phyloP scores from a whole-genome alignment of 768 basidiomycete species.

The Mycena crocata region DNA sequence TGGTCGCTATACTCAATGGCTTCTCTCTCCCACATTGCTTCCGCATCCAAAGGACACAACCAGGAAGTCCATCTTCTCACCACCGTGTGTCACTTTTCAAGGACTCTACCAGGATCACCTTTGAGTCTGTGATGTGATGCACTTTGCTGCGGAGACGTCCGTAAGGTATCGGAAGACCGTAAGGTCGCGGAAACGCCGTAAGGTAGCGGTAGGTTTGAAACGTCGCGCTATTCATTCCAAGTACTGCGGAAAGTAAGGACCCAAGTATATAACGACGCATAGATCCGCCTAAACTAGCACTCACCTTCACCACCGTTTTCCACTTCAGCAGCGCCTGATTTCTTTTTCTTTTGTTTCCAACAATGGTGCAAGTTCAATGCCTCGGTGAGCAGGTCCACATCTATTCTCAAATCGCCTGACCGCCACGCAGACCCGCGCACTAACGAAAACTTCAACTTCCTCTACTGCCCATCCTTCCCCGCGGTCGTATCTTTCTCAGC shows the following conservation, averaged over 20 bases:
- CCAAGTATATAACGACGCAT: not conserved
- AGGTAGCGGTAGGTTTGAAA: too few species aligned
- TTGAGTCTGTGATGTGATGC: too few species aligned
- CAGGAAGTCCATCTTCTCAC: too few species aligned
- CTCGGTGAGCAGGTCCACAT: not conserved
- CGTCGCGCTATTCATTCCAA: too few species aligned
- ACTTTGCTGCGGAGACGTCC: too few species aligned
- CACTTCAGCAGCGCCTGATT: too few species aligned
- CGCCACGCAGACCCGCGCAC: conserved; percentile 10
- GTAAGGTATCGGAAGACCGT: too few species aligned
- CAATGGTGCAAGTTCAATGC: conserved; percentile 11
- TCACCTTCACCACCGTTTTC: not conserved
- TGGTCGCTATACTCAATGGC: too few species aligned
- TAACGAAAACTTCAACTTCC: conserved; percentile 22
- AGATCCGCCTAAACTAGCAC: not conserved
- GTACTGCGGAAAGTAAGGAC: not conserved
- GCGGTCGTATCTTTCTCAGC: conserved; percentile 34
- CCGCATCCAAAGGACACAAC: too few species aligned
- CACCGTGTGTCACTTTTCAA: too few species aligned
- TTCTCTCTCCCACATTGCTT: too few species aligned
- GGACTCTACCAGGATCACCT: too few species aligned
- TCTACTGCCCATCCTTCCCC: conserved; percentile 36
- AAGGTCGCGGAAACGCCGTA: not conserved
- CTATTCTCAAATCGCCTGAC: not conserved
- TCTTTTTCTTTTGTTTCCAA: not conserved